Conservation (phyloP, 1,139 yeast species). For the Zygoascus hellenicus region DNA sequence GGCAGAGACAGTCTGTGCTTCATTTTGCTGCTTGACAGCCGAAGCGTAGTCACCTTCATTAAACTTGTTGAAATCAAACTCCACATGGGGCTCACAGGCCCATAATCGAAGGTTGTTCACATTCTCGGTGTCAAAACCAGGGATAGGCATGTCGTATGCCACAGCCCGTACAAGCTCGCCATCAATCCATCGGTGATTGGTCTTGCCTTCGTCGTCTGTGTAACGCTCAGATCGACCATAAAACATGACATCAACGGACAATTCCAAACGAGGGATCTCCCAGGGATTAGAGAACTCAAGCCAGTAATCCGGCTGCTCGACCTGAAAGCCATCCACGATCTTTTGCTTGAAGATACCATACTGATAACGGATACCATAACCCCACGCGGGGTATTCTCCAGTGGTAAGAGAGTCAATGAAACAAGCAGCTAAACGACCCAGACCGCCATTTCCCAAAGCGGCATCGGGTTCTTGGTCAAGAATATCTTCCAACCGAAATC, state of each 20-base stretch:
- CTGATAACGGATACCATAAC: constrained; percentile 88
- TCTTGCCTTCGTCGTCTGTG: constrained; percentile 47
- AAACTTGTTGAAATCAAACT: constrained; percentile 87
- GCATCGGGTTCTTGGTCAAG: constrained; percentile 88
- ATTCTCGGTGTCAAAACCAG: constrained; percentile 78
- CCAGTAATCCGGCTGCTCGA: constrained; percentile 94
- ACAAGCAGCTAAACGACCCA: constrained; percentile 93
- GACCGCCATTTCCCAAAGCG: constrained; percentile 91
- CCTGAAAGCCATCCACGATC: constrained; percentile 88
- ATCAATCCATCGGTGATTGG: constrained; percentile 70
- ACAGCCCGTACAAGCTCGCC: constrained; percentile 86
- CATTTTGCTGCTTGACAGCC: constrained; percentile 78
- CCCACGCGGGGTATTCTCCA: constrained; percentile 92
- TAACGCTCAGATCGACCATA: constrained; percentile 73
- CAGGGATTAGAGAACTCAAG: constrained; percentile 81
- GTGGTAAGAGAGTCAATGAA: constrained; percentile 85
- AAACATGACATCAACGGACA: constrained; percentile 88
- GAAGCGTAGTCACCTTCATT: constrained; percentile 87
- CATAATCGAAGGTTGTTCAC: constrained; percentile 88
- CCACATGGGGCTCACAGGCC: constrained; percentile 86
- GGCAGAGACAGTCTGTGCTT: constrained; percentile 87
- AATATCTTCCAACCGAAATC: constrained; percentile 83
- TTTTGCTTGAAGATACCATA: constrained; percentile 91
- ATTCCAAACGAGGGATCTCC: constrained; percentile 85
- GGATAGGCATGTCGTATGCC: constrained; percentile 92